Evolutionary conservation across 352 stramenopile species (phyloP).

Genomic region (Phytophthora chlamydospora): DNA sequence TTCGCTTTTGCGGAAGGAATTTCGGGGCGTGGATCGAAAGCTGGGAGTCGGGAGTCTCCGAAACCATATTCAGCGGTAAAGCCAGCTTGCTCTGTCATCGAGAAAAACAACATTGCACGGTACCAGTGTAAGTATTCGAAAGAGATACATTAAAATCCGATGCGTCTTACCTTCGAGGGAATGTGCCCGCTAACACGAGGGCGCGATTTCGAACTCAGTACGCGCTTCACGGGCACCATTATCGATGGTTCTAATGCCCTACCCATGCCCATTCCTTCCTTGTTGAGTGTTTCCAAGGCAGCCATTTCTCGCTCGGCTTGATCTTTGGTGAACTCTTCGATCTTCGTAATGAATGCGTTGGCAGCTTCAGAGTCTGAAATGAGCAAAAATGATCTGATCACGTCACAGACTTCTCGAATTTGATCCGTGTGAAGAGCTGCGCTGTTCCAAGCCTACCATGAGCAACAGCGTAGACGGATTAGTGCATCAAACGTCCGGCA

Average conservation of each 20-base stretch:
- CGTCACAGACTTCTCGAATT: conserved; percentile 49
- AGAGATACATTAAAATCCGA: neutral
- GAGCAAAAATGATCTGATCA: conserved; percentile 47
- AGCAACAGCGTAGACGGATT: conserved; percentile 11
- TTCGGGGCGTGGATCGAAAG: conserved; percentile 29
- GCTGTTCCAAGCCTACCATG: conserved; percentile 68
- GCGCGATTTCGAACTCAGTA: conserved; percentile 29
- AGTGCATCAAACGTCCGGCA: conserved; percentile 1
- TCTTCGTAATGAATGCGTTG: conserved; percentile 40
- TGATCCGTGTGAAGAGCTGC: conserved; percentile 51
- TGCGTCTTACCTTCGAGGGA: conserved; percentile 30
- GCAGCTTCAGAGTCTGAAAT: conserved; percentile 29
- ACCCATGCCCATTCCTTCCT: conserved; percentile 40
- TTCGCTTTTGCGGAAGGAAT: conserved; percentile 40
- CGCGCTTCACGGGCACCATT: conserved; percentile 32
- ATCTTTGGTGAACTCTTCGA: conserved; percentile 36
- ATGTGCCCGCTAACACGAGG: conserved; percentile 28
- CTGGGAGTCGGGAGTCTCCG: conserved; percentile 23
- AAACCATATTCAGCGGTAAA: conserved; percentile 1
- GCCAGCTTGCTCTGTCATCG: conserved; percentile 29
- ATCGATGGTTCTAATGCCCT: conserved; percentile 31
- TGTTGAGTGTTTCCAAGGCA: conserved; percentile 45
- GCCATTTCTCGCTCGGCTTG: conserved; percentile 49
- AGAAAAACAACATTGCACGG: conserved; percentile 5
- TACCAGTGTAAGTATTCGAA: no score